phyloP scores from a whole-genome alignment of 73 alveolate species.

The Tetrahymena thermophila region DNA sequence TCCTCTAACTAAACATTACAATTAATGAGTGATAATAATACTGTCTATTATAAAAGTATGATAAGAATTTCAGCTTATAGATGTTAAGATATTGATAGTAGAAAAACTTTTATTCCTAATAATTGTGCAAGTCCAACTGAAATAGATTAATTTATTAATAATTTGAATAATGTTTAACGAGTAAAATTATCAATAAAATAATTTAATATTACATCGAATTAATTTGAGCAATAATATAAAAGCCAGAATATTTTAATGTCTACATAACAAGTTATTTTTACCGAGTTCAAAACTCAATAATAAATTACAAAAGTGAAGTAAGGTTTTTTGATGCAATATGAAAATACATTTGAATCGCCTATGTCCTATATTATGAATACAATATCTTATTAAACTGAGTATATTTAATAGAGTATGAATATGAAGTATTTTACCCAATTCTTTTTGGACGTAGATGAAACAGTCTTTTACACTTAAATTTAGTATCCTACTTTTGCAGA shows the following conservation, averaged over 20 bases:
- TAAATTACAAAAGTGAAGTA: not conserved
- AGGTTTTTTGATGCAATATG: not conserved
- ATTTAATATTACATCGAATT: not conserved
- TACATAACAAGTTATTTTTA: not conserved
- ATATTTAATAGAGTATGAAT: no score
- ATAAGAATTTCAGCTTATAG: not conserved
- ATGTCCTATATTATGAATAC: not conserved
- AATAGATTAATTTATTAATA: no score
- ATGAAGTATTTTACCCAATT: not conserved
- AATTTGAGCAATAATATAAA: not conserved
- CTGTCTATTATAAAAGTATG: no score
- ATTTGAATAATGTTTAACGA: no score
- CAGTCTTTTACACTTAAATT: not conserved
- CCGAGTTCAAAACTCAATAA: not conserved
- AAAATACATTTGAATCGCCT: not conserved
- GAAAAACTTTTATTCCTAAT: not conserved
- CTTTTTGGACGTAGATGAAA: not conserved
- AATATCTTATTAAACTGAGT: no score
- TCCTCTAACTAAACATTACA: not conserved
- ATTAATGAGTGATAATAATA: no score
- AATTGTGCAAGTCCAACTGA: not conserved
- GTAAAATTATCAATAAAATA: not conserved
- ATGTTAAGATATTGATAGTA: not conserved
- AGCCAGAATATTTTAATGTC: not conserved
- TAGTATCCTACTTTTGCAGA: not conserved